A percentile compares a stretch with the other conserved stretches of the same genome.
phyloP scores from a whole-genome alignment of 257 asterid species.

The Solanum okadae region DNA sequence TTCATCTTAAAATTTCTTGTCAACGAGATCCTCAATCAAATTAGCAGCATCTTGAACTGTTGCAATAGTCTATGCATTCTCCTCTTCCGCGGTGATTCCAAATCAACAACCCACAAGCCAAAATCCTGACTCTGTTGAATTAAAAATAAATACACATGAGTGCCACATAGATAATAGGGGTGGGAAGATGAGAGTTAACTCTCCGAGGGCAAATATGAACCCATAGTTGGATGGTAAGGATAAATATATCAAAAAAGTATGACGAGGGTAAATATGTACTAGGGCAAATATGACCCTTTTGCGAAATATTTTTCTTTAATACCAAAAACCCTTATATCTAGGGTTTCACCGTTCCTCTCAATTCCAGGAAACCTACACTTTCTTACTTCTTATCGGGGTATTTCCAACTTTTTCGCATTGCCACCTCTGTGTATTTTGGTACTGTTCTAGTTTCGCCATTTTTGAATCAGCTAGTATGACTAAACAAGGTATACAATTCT shows the following conservation, averaged over 20 bases:
- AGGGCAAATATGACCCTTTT: no score
- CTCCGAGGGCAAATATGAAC: no score
- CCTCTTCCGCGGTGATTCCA: constrained; percentile 77
- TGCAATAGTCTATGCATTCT: constrained; percentile 68
- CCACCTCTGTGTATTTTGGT: not conserved
- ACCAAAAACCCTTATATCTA: no score
- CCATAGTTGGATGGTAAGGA: no score
- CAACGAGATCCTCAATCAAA: constrained; percentile 58
- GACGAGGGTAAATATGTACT: no score
- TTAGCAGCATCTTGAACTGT: constrained; percentile 90
- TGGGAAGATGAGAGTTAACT: not conserved
- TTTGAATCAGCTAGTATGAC: not conserved
- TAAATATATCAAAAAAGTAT: no score
- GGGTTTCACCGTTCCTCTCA: no score
- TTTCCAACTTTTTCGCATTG: not conserved
- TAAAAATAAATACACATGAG: not conserved
- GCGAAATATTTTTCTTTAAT: no score
- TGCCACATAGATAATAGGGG: not conserved
- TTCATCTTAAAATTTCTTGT: constrained; percentile 25
- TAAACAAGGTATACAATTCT: not conserved
- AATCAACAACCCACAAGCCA: constrained; percentile 7
- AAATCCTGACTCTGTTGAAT: no score
- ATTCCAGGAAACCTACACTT: not conserved
- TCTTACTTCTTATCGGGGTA: not conserved
- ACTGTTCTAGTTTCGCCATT: no score